Conservation (phyloP, 2,329 filamentous ascomycete species). For the Samsoniella hepiali region DNA sequence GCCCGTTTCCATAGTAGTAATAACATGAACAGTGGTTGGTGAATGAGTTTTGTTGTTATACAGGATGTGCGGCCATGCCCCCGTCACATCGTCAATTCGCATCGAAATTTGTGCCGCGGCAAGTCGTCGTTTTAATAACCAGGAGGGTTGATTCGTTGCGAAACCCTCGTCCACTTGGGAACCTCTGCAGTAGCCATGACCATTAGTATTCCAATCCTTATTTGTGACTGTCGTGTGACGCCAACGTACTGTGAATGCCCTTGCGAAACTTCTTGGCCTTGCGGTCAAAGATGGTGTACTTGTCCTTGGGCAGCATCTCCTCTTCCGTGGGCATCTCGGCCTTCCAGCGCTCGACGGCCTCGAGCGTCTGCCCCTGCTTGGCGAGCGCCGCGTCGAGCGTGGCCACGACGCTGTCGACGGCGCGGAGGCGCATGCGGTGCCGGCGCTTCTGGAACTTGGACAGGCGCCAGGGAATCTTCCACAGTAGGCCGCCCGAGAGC, state of each 20-base stretch:
- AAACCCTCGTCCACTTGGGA: slow-evolving; percentile 93
- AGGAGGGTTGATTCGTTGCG: slow-evolving; percentile 88
- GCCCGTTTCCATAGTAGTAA: neutral
- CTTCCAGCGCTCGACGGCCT: slow-evolving; percentile 87
- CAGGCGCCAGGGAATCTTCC: slow-evolving; percentile 97
- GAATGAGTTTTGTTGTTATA: slow-evolving; percentile 16
- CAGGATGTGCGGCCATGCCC: slow-evolving; percentile 11
- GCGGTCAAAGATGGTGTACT: slow-evolving; percentile 96
- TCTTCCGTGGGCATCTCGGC: slow-evolving; percentile 91
- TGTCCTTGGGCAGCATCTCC: slow-evolving; percentile 94
- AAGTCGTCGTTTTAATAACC: slow-evolving; percentile 65
- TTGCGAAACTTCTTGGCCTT: slow-evolving; percentile 96
- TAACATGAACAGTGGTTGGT: slow-evolving; percentile 6
- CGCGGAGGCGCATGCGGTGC: slow-evolving; percentile 76
- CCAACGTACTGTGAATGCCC: slow-evolving; percentile 83
- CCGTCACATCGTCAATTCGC: slow-evolving; percentile 11
- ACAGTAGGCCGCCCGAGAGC: slow-evolving; percentile 77
- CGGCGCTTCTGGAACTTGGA: slow-evolving; percentile 87
- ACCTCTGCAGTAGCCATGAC: slow-evolving; percentile 53
- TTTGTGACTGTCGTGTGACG: neutral
- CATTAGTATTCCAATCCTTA: slow-evolving; percentile 4
- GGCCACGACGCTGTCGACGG: slow-evolving; percentile 83
- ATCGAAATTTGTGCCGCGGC: neutral
- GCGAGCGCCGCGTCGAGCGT: slow-evolving; percentile 76
- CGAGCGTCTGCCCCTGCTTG: slow-evolving; percentile 67